A percentile compares a stretch with the other conserved stretches of the same genome.
Conservation (phyloP, 2,329 filamentous ascomycete species). For the Cytospora schulzeri region DNA sequence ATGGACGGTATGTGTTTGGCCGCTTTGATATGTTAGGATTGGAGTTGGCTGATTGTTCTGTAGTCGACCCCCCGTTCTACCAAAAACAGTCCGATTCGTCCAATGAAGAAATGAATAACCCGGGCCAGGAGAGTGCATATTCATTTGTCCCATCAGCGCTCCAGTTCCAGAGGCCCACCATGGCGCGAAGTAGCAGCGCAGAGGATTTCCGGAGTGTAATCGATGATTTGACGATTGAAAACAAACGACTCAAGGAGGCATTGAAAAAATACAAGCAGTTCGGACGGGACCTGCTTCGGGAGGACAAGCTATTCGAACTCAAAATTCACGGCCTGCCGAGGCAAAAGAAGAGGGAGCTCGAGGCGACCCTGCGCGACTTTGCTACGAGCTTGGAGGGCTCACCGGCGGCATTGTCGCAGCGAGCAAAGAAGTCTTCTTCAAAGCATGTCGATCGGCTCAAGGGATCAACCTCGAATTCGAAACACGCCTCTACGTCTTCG, state of each 20-base stretch:
- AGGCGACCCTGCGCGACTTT: slow-evolving; percentile 72
- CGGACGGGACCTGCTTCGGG: slow-evolving; percentile 66
- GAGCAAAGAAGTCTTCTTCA: slow-evolving; percentile 42
- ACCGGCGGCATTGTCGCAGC: slow-evolving; percentile 44
- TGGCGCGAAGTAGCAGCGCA: slow-evolving; percentile 59
- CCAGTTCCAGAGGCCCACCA: slow-evolving; percentile 20
- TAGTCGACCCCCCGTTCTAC: slow-evolving; percentile 58
- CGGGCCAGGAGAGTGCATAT: slow-evolving; percentile 29
- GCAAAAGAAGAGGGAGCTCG: slow-evolving; percentile 75
- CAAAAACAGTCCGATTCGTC: slow-evolving; percentile 57
- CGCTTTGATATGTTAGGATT: no score
- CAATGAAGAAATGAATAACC: slow-evolving; percentile 43
- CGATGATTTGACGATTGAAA: slow-evolving; percentile 83
- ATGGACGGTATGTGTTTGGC: slow-evolving; percentile 49
- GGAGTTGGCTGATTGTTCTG: not conserved
- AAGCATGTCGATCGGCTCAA: slow-evolving; percentile 45
- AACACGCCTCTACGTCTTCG: slow-evolving; percentile 56
- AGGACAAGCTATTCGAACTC: slow-evolving; percentile 82
- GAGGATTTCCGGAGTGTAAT: slow-evolving; percentile 83
- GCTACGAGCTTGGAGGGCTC: slow-evolving; percentile 62
- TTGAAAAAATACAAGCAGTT: slow-evolving; percentile 71
- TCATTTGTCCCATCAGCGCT: slow-evolving; percentile 27
- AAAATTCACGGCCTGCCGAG: slow-evolving; percentile 73
- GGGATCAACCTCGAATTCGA: slow-evolving; percentile 49
- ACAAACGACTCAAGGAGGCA: slow-evolving; percentile 74